Base-by-base conservation (phyloP, 1,284 basidiomycete genomes). In the Sporisorium graminicola region DNA sequence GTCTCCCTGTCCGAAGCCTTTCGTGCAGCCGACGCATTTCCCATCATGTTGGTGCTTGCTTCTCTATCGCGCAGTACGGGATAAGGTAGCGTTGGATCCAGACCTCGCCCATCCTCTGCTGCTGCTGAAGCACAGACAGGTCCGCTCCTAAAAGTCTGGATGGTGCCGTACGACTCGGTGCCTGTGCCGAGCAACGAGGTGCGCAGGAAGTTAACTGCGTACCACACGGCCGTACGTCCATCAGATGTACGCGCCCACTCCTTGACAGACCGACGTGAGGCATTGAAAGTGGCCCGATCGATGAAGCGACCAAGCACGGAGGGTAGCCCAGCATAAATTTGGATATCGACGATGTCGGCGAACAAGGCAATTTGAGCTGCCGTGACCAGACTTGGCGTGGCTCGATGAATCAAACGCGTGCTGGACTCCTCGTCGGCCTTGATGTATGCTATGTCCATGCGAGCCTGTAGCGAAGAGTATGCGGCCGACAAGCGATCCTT, bases 231-330 rank as follows among this genome's bases (percentile, higher is more conserved):
- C 3, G 68, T 69, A 8, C 74, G 50, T 5, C 74, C 74, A 35
- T 77, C 77, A 16, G 67, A 63, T 7, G 69, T 76, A 29, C 65
- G 59, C 12, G 77, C 77, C 79, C 79, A 81, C 26, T 77, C 77
- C 49, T 72, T 77, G 57, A 78, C 71, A 2, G 68, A 67, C 2
- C 67, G 57, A 18, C 73, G 61, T 20, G 74, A 78, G 22, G 70
- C 60, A 14, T 73, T 79, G 61, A 81, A 77, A 7, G 77, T 78
- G 16, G 62, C 64, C 9, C 73, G 74, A 46, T 78, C 77, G 49
- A 81, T 79, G 69, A 79, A 81, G 50, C 77, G 72, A 8, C 77
- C 79, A 3, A 81, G 64, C 18, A 81, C 74, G 16, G 79, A 77
- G 9, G 79, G 77, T 43, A 79, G 63, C 5, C 70, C 77, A 4